Percentiles rank a stretch among this genome's conserved stretches.
phyloP scores from a whole-genome alignment of 306 rosid species.

The Pyrus bretschneideri region DNA sequence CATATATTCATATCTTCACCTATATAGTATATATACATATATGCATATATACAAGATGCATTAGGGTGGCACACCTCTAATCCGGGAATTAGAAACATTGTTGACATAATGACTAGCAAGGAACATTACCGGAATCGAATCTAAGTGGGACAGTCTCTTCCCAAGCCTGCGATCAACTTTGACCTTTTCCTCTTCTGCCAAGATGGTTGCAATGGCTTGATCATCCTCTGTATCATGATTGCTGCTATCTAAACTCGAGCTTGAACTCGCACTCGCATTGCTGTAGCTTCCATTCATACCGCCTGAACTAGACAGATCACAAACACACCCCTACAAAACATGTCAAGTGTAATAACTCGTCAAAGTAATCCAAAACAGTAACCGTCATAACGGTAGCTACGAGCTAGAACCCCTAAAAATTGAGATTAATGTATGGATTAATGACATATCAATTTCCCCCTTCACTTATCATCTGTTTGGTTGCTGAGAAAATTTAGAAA shows the following conservation, averaged over 20 bases:
- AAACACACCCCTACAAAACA: conserved; percentile 14
- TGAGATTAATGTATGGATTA: background rate
- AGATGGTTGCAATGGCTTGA: conserved; percentile 68
- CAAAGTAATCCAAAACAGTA: background rate
- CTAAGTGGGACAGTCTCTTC: conserved; percentile 84
- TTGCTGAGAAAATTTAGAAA: background rate
- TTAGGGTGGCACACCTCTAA: background rate
- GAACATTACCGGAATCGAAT: conserved; percentile 78
- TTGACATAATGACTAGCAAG: background rate
- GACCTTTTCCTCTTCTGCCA: conserved; percentile 54
- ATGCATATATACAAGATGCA: background rate
- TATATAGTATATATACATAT: background rate
- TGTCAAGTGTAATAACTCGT: background rate
- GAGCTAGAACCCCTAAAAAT: background rate
- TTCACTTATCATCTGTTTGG: background rate
- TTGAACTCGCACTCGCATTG: conserved; percentile 79
- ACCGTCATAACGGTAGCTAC: background rate
- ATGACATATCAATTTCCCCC: background rate
- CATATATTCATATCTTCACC: background rate
- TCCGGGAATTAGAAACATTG: background rate
- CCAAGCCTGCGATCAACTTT: conserved; percentile 49
- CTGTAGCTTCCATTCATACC: conserved; percentile 57
- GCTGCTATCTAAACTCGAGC: conserved; percentile 81
- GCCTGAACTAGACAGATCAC: conserved; percentile 11
- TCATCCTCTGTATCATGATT: conserved; percentile 85